Percentiles rank a stretch among this genome's conserved stretches.
These are phyloP conservation scores for Rhodofomes roseus DNA, from an alignment of 1,284 basidiomycete species.

Conservation along the genomic window DNA sequence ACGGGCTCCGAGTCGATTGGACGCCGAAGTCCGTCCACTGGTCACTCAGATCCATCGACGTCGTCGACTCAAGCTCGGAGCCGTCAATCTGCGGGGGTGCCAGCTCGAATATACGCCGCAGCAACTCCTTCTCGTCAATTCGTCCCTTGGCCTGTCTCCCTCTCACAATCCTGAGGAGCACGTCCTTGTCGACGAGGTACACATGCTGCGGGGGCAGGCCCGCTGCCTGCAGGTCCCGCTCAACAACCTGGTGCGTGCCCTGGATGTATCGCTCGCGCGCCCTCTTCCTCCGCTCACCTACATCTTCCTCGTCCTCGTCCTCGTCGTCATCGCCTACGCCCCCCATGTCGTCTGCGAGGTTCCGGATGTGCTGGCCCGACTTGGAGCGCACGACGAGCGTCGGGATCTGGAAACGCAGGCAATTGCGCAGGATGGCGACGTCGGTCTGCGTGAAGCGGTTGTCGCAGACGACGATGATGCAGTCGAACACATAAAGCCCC, in stretches of 20 bases:
- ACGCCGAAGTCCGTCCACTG: too few species aligned
- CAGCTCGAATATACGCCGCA: neutral
- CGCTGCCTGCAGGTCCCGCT: neutral
- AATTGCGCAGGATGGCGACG: neutral
- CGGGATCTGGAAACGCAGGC: neutral
- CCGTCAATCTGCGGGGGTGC: neutral
- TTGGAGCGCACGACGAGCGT: neutral
- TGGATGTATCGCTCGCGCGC: neutral
- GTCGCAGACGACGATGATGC: neutral
- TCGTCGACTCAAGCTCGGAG: neutral
- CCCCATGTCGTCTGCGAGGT: neutral
- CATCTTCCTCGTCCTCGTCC: neutral
- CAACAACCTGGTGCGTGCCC: neutral
- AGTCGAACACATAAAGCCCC: neutral
- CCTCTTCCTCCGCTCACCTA: neutral
- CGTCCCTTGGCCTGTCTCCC: neutral
- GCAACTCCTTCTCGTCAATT: neutral
- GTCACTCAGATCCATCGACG: too few species aligned
- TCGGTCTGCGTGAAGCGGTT: neutral
- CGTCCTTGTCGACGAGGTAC: slow-evolving; percentile 5
- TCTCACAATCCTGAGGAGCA: neutral
- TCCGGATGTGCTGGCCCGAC: neutral
- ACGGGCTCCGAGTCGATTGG: too few species aligned
- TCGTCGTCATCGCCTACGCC: neutral
- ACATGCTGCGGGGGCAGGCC: neutral